phyloP scores from a whole-genome alignment of 1,284 basidiomycete genomes.

The Coriolopsis trogii region DNA sequence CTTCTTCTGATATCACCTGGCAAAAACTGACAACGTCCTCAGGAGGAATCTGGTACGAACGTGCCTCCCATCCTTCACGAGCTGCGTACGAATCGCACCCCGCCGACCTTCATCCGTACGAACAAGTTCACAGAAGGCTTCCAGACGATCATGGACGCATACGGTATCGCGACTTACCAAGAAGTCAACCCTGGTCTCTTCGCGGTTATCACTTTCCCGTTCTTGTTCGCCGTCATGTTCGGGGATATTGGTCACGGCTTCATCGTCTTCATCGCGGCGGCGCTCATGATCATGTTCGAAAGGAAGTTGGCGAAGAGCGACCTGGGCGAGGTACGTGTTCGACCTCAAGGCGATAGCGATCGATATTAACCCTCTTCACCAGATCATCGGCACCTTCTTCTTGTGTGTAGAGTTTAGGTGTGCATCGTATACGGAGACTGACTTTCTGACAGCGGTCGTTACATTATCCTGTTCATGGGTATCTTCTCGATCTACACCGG shows the following conservation, averaged over 20 bases:
- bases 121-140: conserved; percentile 98
- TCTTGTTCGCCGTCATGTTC: conserved; percentile 99
- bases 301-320: conserved; percentile 76
- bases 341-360: neutral
- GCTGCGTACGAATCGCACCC: conserved; percentile 87
- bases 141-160: conserved; percentile 98
- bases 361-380: conserved; percentile 22
- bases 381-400: conserved; percentile 93
- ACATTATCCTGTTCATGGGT: conserved; percentile 99
- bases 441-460: conserved; percentile 73
- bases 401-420: conserved; percentile 59
- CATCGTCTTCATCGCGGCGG: conserved; percentile 79
- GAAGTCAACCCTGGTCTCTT: conserved; percentile 98
- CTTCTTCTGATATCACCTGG: neutral
- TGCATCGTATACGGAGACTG: neutral
- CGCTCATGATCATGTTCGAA: conserved; percentile 88
- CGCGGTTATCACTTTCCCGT: conserved; percentile 95
- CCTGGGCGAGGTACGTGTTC: conserved; percentile 71
- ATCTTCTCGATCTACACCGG: conserved; percentile 95
- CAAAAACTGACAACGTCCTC: neutral
- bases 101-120: conserved; percentile 94
- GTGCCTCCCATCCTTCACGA: conserved; percentile 94
- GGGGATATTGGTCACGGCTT: conserved; percentile 97
- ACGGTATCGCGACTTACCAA: conserved; percentile 94
- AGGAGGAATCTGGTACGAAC: conserved; percentile 93